phyloP scores from a whole-genome alignment of 257 asterid genomes.

The Solanum appendiculatum region DNA sequence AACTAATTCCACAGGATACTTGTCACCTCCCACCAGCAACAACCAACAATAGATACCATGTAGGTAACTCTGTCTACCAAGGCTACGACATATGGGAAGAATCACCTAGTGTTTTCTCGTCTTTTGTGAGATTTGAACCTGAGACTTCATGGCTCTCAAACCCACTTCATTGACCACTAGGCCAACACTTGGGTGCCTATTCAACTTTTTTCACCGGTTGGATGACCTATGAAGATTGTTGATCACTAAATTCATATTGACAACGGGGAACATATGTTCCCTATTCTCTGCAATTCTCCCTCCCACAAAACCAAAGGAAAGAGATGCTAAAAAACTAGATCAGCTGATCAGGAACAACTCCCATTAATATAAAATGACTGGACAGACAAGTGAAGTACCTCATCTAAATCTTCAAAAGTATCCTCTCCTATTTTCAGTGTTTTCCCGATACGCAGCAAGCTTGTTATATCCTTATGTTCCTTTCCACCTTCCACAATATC shows the following conservation, averaged over 20 bases:
- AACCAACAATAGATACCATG: background rate
- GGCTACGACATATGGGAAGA: background rate
- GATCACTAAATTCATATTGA: background rate
- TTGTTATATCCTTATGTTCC: conserved; percentile 86
- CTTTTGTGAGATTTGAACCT: background rate
- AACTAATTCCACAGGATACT: background rate
- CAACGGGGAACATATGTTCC: background rate
- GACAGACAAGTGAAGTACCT: conserved; percentile 32
- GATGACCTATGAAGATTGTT: background rate
- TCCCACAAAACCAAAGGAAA: background rate
- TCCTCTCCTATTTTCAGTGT: conserved; percentile 93
- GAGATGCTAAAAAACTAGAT: background rate
- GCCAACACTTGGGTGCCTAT: background rate
- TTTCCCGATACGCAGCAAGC: conserved; percentile 89
- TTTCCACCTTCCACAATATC: conserved; percentile 88
- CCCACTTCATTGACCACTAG: background rate
- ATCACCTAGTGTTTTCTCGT: background rate
- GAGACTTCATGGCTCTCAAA: background rate
- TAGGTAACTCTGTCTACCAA: background rate
- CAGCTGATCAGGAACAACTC: background rate
- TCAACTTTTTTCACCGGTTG: background rate
- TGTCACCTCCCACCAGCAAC: background rate
- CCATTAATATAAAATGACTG: background rate
- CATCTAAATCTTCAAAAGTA: conserved; percentile 96
- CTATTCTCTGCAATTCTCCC: background rate